These are phyloP conservation scores for Lunasporangiospora selenospora DNA, from an alignment of 192 early-diverging fungal genomes.

Conservation along the genomic window DNA sequence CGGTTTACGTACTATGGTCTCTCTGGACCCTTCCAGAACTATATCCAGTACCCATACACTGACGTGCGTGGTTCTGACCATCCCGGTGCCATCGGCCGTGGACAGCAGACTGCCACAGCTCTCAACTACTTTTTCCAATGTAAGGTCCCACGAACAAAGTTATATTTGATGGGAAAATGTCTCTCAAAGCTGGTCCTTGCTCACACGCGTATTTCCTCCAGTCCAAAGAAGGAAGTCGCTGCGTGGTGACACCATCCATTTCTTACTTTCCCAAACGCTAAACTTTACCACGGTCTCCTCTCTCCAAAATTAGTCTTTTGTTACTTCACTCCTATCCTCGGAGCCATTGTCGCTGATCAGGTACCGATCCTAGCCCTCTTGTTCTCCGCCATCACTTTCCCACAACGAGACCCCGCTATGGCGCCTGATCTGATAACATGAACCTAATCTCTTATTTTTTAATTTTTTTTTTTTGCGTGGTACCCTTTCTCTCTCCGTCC, in stretches of 20 bases:
- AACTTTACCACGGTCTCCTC: too few relatives aligned
- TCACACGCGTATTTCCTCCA: not conserved
- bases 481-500: too few relatives aligned
- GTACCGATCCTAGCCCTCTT: too few relatives aligned
- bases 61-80: constrained; percentile 43
- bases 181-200: not conserved
- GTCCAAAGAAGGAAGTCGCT: not conserved
- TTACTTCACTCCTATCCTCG: constrained; percentile 63
- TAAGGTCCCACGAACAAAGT: constrained; percentile 1
- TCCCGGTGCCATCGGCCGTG: constrained; percentile 57
- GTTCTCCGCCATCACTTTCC: too few relatives aligned
- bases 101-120: constrained; percentile 62
- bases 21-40: constrained; percentile 63
- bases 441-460: too few relatives aligned
- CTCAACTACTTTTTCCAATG: constrained; percentile 64
- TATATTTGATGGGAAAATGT: not conserved
- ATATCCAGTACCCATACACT: constrained; percentile 55
- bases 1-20: constrained; percentile 71
- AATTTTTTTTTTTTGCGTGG: too few relatives aligned
- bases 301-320: constrained; percentile 49
- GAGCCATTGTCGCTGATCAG: constrained; percentile 73
- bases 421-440: too few relatives aligned
- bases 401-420: too few relatives aligned
- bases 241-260: too few relatives aligned
- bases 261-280: too few relatives aligned